A percentile compares a stretch with the other conserved stretches of the same genome.
Evolutionary conservation across 1,139 yeast species (phyloP).

Genomic region (Debaryomyces fabryi): DNA sequence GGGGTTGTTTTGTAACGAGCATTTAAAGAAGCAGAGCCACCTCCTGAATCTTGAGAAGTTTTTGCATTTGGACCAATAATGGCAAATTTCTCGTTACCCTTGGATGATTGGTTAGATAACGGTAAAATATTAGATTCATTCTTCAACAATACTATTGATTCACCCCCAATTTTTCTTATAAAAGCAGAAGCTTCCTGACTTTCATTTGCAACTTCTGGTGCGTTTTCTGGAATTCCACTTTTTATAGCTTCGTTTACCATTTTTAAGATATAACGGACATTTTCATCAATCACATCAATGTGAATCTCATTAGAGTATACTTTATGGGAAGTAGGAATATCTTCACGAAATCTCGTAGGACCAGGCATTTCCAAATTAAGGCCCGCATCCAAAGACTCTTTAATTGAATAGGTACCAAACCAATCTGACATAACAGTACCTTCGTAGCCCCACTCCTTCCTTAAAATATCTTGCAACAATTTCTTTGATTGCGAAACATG

Average conservation of each 20-base stretch:
- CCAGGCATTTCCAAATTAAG: constrained; percentile 67
- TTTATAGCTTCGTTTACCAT: constrained; percentile 43
- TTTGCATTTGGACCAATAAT: constrained; percentile 44
- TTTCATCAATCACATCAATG: constrained; percentile 36
- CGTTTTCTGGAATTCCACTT: constrained; percentile 37
- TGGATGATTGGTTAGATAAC: constrained; percentile 25
- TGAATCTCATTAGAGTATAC: constrained; percentile 30
- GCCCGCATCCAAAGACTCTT: constrained; percentile 51
- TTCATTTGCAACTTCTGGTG: constrained; percentile 28
- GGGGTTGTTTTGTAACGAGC: constrained; percentile 36
- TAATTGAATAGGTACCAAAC: constrained; percentile 55
- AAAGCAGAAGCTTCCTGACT: constrained; percentile 42
- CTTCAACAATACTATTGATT: constrained; percentile 53
- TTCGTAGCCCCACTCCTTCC: constrained; percentile 35
- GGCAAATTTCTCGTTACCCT: constrained; percentile 28
- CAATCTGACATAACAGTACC: constrained; percentile 63
- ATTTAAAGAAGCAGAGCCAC: constrained; percentile 40
- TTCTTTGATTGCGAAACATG: constrained; percentile 50
- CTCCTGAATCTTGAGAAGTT: constrained; percentile 36
- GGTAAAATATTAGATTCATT: constrained; percentile 49
- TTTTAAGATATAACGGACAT: constrained; percentile 47
- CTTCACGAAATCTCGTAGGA: constrained; percentile 48
- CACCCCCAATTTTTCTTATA: constrained; percentile 50
- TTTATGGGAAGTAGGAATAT: constrained; percentile 31
- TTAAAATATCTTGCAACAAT: constrained; percentile 44